phyloP scores from a whole-genome alignment of 768 basidiomycete genomes.

The Nidula microcarpa region DNA sequence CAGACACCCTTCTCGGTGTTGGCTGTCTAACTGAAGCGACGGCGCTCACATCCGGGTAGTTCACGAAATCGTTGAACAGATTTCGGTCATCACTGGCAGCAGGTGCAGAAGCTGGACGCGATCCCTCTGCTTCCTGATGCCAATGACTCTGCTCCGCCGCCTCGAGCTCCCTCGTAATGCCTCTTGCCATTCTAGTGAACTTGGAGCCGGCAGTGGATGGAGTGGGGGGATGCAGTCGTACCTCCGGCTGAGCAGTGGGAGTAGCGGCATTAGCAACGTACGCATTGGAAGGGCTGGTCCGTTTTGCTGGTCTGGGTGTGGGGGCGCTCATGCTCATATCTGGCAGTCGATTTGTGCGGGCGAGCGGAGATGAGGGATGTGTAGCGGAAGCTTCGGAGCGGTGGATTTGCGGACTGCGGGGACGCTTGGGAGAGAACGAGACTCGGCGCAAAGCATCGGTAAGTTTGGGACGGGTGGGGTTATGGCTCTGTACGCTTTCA shows the following conservation, averaged over 20 bases:
- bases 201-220: constrained; percentile 53
- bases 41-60: constrained; percentile 10
- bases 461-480: constrained; percentile 53
- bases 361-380: constrained; percentile 16
- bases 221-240: constrained; percentile 57
- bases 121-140: constrained; percentile 6
- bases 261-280: constrained; percentile 18
- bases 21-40: constrained; percentile 8
- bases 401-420: constrained; percentile 41
- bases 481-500: constrained; percentile 37
- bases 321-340: constrained; percentile 14
- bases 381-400: constrained; percentile 4
- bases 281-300: constrained; percentile 17
- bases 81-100: constrained; percentile 21
- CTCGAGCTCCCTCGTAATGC: constrained; percentile 52
- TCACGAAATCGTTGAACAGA: constrained; percentile 33
- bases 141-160: constrained; percentile 20
- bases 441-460: constrained; percentile 69
- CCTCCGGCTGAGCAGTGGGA: constrained; percentile 34
- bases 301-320: constrained; percentile 29
- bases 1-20: constrained; percentile 14
- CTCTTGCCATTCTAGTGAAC: constrained; percentile 59
- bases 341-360: constrained; percentile 9
- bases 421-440: constrained; percentile 75
- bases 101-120: constrained; percentile 2